Percentiles rank a stretch among this genome's conserved stretches.
Conservation (phyloP, 2,329 filamentous ascomycete species). For the Davidsoniella eucalypti region DNA sequence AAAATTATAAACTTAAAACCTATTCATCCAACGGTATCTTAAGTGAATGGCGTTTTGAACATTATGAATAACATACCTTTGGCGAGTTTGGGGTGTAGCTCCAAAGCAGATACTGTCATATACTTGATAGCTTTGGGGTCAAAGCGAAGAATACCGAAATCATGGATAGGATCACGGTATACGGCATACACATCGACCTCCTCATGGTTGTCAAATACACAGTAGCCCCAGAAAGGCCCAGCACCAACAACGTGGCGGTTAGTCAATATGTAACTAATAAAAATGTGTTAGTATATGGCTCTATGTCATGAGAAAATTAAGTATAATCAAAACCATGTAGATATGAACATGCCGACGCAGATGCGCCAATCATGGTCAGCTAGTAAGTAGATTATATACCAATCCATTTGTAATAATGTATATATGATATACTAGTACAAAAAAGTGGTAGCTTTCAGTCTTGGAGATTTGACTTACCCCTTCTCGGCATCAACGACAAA, state of each 20-base stretch:
- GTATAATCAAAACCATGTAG: no score
- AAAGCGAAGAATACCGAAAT: conserved; percentile 94
- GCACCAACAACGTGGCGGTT: conserved; percentile 89
- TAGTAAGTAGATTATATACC: no score
- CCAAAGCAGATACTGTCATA: conserved; percentile 71
- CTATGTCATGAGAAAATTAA: no score
- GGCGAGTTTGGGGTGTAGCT: conserved; percentile 71
- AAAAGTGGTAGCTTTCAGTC: no score
- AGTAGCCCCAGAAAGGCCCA: conserved; percentile 95
- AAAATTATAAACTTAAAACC: conserved; percentile 12
- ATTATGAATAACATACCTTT: conserved; percentile 27
- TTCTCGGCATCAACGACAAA: conserved; percentile 93
- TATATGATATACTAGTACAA: no score
- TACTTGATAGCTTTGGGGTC: conserved; percentile 94
- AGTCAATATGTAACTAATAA: conserved; percentile 55
- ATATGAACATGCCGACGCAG: no score
- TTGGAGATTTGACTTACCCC: conserved; percentile 37
- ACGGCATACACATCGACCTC: conserved; percentile 91
- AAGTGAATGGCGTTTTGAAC: conserved; percentile 12
- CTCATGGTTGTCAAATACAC: conserved; percentile 97
- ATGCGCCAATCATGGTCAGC: no score
- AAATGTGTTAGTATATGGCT: background rate
- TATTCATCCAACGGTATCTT: conserved; percentile 9
- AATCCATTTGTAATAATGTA: no score
- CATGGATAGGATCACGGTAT: conserved; percentile 95